Percentiles rank a stretch among this genome's conserved stretches.
phyloP scores from a whole-genome alignment of 768 basidiomycete genomes.

The Leccinum longicurvipes region DNA sequence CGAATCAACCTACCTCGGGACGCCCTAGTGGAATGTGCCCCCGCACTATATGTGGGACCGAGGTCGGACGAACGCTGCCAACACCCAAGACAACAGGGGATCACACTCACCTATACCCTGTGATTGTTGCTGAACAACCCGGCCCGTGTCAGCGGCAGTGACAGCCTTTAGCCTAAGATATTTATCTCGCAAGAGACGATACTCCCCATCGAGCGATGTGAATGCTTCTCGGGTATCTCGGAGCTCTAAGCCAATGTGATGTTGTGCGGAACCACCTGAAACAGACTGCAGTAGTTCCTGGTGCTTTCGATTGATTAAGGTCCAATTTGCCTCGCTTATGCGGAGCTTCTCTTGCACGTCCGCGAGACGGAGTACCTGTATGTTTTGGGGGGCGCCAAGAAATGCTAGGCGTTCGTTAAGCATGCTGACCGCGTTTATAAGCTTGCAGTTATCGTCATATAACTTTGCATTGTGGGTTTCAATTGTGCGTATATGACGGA shows the following conservation, averaged over 20 bases:
- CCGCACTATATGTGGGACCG: neutral
- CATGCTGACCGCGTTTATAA: slow-evolving; percentile 24
- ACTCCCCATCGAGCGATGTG: slow-evolving; percentile 20
- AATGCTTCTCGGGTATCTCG: slow-evolving; percentile 16
- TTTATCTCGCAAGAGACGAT: slow-evolving; percentile 19
- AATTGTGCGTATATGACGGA: slow-evolving; percentile 33
- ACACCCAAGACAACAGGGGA: neutral
- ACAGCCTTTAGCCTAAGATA: slow-evolving; percentile 16
- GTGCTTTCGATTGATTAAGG: slow-evolving; percentile 20
- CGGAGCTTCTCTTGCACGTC: slow-evolving; percentile 29
- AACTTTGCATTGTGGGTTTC: slow-evolving; percentile 32
- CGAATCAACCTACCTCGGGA: slow-evolving; percentile 11
- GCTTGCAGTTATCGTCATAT: slow-evolving; percentile 38
- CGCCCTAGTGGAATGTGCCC: slow-evolving; percentile 3
- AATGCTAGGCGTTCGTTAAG: slow-evolving; percentile 32
- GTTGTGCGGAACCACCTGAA: slow-evolving; percentile 14
- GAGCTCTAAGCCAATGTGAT: slow-evolving; percentile 19
- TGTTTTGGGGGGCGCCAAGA: slow-evolving; percentile 12
- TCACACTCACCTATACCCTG: slow-evolving; percentile 7
- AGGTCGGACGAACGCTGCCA: neutral
- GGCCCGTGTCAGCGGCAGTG: slow-evolving; percentile 1
- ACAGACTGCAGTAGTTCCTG: slow-evolving; percentile 21
- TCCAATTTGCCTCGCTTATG: slow-evolving; percentile 17
- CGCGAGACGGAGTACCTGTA: slow-evolving; percentile 15
- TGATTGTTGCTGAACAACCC: slow-evolving; percentile 4